Percentiles rank a stretch among this genome's conserved stretches.
Evolutionary conservation across 208 protist genomes (phyloP).

Genomic region (Wallacemonas collosoma): DNA sequence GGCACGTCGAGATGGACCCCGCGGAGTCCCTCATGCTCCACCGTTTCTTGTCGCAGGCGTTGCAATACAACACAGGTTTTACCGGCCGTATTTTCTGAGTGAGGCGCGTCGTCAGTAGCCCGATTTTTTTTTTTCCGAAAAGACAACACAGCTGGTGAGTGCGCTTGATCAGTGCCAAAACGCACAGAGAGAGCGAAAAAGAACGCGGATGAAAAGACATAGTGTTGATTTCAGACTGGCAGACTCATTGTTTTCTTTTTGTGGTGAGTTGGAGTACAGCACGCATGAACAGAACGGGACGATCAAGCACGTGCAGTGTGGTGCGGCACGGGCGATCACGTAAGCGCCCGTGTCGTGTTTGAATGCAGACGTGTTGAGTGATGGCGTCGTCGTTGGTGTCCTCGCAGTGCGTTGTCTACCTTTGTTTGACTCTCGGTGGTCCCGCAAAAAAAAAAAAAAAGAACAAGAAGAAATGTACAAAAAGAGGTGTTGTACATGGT

Average conservation of each 20-base stretch:
- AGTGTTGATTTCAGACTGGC: no score
- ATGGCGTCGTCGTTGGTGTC: no score
- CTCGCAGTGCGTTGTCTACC: no score
- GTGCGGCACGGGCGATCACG: no score
- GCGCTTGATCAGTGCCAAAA: background rate
- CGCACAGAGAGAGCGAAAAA: background rate
- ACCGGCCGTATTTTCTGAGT: slow-evolving; percentile 22
- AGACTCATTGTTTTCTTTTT: no score
- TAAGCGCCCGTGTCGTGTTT: no score
- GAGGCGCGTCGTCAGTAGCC: background rate
- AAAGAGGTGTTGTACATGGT: background rate
- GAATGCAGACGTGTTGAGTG: no score
- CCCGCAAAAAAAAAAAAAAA: slow-evolving; percentile 3
- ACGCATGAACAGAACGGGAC: no score
- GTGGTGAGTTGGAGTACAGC: no score
- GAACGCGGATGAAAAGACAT: background rate
- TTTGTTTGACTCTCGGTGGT: no score
- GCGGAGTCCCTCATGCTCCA: slow-evolving; percentile 88
- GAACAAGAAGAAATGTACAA: slow-evolving; percentile 17
- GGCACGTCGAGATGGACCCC: slow-evolving; percentile 64
- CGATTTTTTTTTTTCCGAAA: background rate
- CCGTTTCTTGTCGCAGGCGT: slow-evolving; percentile 79
- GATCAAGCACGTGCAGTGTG: no score
- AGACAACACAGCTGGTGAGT: background rate
- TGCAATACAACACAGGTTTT: slow-evolving; percentile 86